Percentiles rank a stretch among this genome's conserved stretches.
Evolutionary conservation across 1,284 basidiomycete species (phyloP).

Genomic region (Fomitopsis palustris): DNA sequence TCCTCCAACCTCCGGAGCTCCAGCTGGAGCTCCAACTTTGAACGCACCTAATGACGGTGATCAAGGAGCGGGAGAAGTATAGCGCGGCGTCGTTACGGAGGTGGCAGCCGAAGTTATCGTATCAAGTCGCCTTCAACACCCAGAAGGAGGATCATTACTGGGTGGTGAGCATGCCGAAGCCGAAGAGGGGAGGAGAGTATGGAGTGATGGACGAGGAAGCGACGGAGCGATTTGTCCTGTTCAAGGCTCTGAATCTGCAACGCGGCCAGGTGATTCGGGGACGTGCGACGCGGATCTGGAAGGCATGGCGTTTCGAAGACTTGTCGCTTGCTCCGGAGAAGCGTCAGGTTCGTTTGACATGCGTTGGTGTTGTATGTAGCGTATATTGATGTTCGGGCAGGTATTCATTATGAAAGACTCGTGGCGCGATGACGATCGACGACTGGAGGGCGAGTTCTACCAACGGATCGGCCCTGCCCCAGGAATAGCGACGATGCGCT

Average conservation of each 20-base stretch:
- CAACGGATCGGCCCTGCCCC: neutral
- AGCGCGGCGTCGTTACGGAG: neutral
- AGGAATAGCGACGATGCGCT: constrained; percentile 2
- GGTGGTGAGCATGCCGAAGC: neutral
- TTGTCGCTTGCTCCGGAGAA: neutral
- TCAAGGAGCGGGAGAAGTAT: neutral
- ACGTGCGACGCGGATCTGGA: constrained; percentile 9
- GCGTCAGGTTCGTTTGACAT: constrained; percentile 3
- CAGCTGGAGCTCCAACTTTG: too few species aligned
- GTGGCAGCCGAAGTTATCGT: neutral
- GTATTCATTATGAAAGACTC: constrained; percentile 8
- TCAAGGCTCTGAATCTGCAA: neutral
- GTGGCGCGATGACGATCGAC: constrained; percentile 10
- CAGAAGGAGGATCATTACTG: neutral
- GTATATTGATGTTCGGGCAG: neutral
- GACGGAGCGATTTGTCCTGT: constrained; percentile 4
- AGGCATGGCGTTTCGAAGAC: constrained; percentile 8
- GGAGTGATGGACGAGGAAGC: neutral
- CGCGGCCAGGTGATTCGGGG: constrained; percentile 6
- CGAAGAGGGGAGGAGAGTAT: neutral
- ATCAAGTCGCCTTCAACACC: neutral
- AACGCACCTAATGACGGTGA: neutral
- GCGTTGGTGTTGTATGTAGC: neutral
- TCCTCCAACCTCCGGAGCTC: too few species aligned
- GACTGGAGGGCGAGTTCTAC: constrained; percentile 9